These are phyloP conservation scores for Sugiyamaella pinicola DNA, from an alignment of 1,139 yeast genomes.

Conservation along the genomic window DNA sequence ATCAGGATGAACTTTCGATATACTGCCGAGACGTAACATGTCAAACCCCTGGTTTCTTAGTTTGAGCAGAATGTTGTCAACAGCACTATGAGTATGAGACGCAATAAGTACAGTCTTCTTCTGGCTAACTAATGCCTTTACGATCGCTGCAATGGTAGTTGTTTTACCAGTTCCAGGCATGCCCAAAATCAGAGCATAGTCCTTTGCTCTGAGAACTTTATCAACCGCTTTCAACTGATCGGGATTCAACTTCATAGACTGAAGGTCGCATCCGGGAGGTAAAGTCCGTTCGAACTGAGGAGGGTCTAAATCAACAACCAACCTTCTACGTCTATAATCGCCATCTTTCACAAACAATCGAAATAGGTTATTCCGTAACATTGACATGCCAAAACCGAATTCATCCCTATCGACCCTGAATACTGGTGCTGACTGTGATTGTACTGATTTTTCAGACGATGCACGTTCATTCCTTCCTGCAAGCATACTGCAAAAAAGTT, in stretches of 20 bases:
- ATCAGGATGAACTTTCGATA: slow-evolving; percentile 60
- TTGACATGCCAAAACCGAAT: slow-evolving; percentile 69
- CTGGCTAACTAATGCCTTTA: slow-evolving; percentile 58
- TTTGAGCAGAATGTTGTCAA: slow-evolving; percentile 84
- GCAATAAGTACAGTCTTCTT: slow-evolving; percentile 74
- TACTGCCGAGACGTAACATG: slow-evolving; percentile 45
- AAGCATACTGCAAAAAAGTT: slow-evolving; percentile 54
- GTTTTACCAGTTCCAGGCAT: slow-evolving; percentile 99
- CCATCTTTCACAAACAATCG: slow-evolving; percentile 66
- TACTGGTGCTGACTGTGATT: slow-evolving; percentile 28
- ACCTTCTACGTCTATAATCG: slow-evolving; percentile 51
- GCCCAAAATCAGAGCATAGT: slow-evolving; percentile 81
- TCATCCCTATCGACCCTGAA: slow-evolving; percentile 83
- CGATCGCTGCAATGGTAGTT: slow-evolving; percentile 79
- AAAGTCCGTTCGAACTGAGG: slow-evolving; percentile 48
- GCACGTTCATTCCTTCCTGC: slow-evolving; percentile 29
- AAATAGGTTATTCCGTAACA: slow-evolving; percentile 75
- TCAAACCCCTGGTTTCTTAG: slow-evolving; percentile 54
- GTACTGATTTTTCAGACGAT: slow-evolving; percentile 6
- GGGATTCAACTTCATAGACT: slow-evolving; percentile 49
- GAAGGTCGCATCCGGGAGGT: slow-evolving; percentile 9
- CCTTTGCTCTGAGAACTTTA: slow-evolving; percentile 63
- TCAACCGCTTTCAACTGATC: slow-evolving; percentile 75
- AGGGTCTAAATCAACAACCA: slow-evolving; percentile 60
- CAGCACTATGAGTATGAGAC: slow-evolving; percentile 94